Conservation (phyloP, 2,329 filamentous ascomycete genomes). For the Pyrenophora graminea region DNA sequence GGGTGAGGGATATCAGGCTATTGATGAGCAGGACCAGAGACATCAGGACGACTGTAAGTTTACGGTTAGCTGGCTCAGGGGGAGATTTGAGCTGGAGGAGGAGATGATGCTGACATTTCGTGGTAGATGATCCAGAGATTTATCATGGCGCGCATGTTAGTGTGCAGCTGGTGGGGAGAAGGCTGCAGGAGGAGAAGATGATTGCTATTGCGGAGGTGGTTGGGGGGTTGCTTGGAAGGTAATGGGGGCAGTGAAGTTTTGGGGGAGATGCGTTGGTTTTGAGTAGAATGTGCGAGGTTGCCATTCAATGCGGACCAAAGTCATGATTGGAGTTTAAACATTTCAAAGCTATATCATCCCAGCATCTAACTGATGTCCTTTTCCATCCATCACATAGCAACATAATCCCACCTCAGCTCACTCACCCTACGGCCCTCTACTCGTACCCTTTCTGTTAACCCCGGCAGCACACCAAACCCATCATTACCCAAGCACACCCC, state of each 20-base stretch:
- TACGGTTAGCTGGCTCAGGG: no score
- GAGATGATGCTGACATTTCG: neutral
- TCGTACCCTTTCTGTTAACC: constrained; percentile 19
- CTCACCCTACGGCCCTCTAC: constrained; percentile 14
- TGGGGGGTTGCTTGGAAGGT: constrained; percentile 27
- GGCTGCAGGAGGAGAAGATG: constrained; percentile 48
- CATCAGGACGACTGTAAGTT: constrained; percentile 37
- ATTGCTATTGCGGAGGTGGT: constrained; percentile 44
- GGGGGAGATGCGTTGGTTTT: no score
- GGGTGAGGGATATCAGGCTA: constrained; percentile 22
- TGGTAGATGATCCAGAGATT: constrained; percentile 44
- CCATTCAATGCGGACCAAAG: no score
- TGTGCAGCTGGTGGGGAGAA: constrained; percentile 45
- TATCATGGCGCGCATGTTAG: constrained; percentile 46
- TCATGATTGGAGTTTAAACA: no score
- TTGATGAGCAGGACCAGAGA: constrained; percentile 34
- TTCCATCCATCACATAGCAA: constrained; percentile 19
- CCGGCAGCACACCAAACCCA: constrained; percentile 35
- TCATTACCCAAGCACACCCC: constrained; percentile 32
- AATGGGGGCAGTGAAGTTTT: neutral
- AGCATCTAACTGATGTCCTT: no score
- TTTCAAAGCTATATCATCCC: no score
- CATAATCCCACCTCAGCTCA: constrained; percentile 25
- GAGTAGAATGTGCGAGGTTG: no score
- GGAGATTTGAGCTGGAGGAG: no score